Conservation (phyloP, 345 rosid genomes). For the Gossypium herbaceum region DNA sequence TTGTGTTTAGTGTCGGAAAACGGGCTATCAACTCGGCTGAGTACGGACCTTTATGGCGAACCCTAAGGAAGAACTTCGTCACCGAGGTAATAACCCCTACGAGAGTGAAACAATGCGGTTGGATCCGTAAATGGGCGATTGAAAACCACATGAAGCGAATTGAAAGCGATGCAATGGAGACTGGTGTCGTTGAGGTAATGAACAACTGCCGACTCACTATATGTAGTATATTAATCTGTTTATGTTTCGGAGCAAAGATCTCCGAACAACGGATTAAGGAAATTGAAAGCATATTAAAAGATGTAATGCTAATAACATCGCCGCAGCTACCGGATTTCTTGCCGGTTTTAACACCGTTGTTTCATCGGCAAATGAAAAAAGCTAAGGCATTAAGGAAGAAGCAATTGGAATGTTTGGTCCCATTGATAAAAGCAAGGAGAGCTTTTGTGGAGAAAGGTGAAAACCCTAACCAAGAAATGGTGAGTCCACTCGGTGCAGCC, state of each 20-base stretch:
- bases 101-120: constrained; percentile 73
- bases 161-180: constrained; percentile 38
- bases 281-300: constrained; percentile 71
- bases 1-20: constrained; percentile 81
- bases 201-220: constrained; percentile 61
- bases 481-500: constrained; percentile 88
- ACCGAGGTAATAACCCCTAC: constrained; percentile 69
- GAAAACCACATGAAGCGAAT: constrained; percentile 65
- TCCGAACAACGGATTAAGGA: constrained; percentile 50
- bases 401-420: constrained; percentile 72
- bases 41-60: constrained; percentile 48
- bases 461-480: constrained; percentile 51
- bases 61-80: constrained; percentile 74
- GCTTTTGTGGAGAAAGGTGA: constrained; percentile 49
- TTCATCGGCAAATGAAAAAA: constrained; percentile 52
- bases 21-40: constrained; percentile 88
- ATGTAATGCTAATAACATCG: constrained; percentile 76
- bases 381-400: constrained; percentile 63
- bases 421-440: constrained; percentile 57
- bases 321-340: constrained; percentile 78
- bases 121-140: constrained; percentile 84
- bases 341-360: constrained; percentile 74
- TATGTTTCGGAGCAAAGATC: constrained; percentile 89
- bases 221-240: constrained; percentile 72
- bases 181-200: constrained; percentile 82